Conservation (phyloP, 345 rosid species). For the Eucalyptus lansdowneana region DNA sequence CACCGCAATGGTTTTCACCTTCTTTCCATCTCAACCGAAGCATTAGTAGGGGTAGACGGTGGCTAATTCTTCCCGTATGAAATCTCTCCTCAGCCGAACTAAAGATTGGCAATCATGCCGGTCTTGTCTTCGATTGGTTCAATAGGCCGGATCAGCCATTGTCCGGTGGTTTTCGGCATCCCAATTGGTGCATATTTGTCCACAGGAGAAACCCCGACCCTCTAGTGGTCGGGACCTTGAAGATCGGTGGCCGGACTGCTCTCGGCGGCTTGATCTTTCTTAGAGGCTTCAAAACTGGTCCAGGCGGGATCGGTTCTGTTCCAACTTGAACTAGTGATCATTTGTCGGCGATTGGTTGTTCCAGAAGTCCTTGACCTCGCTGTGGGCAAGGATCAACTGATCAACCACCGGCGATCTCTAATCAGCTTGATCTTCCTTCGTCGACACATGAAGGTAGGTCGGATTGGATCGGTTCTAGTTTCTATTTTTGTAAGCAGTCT, state of each 20-base stretch:
- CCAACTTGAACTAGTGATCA: rapidly evolving
- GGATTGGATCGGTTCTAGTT: too few relatives aligned
- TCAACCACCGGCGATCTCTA: rapidly evolving
- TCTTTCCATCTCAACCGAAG: too few relatives aligned
- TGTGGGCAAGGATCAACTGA: too few relatives aligned
- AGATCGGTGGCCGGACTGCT: rapidly evolving
- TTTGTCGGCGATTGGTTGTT: rapidly evolving
- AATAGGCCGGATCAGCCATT: rapidly evolving
- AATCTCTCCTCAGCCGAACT: rapidly evolving
- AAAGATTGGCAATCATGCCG: too few relatives aligned
- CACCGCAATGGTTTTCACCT: rapidly evolving
- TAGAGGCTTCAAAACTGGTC: rapidly evolving
- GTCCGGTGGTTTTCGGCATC: rapidly evolving
- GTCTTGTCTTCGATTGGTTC: rapidly evolving
- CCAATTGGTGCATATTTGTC: rapidly evolving
- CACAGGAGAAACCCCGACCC: too few relatives aligned
- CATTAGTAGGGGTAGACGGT: rapidly evolving
- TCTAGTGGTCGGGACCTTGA: too few relatives aligned
- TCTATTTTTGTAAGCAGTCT: rapidly evolving
- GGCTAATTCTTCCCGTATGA: too few relatives aligned
- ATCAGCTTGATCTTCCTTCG: too few relatives aligned
- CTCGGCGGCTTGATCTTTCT: too few relatives aligned
- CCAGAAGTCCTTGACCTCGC: rapidly evolving
- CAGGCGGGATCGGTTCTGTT: rapidly evolving
- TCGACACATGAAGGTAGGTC: rapidly evolving